Evolutionary conservation across 768 basidiomycete genomes (phyloP).

Genomic region (Boletus speciosus): DNA sequence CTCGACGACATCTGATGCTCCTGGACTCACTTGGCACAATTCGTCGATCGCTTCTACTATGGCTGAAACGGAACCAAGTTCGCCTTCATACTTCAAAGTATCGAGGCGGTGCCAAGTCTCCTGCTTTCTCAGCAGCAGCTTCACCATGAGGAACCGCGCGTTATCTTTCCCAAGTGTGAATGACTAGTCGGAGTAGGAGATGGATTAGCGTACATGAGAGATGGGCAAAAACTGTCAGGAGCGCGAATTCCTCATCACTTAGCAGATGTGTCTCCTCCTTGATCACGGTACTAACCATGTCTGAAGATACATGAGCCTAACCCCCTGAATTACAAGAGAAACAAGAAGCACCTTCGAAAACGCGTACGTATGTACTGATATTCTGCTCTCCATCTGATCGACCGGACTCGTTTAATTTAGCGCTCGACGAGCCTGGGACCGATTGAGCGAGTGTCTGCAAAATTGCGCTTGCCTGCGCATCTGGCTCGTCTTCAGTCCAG

Average conservation of each 20-base stretch:
- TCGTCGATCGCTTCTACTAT: constrained; percentile 43
- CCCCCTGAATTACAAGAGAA: background rate
- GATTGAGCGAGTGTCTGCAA: constrained; percentile 9
- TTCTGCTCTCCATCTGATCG: constrained; percentile 5
- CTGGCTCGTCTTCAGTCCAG: constrained; percentile 15
- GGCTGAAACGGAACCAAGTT: constrained; percentile 38
- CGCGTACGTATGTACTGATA: constrained; percentile 26
- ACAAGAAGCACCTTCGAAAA: constrained; percentile 28
- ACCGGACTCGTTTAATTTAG: background rate
- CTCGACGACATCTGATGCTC: constrained; percentile 4
- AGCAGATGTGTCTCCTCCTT: constrained; percentile 52
- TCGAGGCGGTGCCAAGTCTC: constrained; percentile 51
- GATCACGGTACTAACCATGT: constrained; percentile 55
- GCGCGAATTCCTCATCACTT: constrained; percentile 41
- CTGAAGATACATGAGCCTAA: constrained; percentile 30
- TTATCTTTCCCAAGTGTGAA: constrained; percentile 38
- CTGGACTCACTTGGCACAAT: constrained; percentile 32
- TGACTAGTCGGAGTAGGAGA: background rate
- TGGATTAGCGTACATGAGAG: constrained; percentile 46
- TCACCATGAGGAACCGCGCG: constrained; percentile 59
- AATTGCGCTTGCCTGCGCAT: background rate
- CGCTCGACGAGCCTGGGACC: constrained; percentile 12
- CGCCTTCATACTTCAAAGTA: constrained; percentile 39
- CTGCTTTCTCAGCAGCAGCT: constrained; percentile 58
- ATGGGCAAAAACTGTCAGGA: constrained; percentile 39